phyloP scores from a whole-genome alignment of 306 rosid species.

The Pyrus betulifolia region DNA sequence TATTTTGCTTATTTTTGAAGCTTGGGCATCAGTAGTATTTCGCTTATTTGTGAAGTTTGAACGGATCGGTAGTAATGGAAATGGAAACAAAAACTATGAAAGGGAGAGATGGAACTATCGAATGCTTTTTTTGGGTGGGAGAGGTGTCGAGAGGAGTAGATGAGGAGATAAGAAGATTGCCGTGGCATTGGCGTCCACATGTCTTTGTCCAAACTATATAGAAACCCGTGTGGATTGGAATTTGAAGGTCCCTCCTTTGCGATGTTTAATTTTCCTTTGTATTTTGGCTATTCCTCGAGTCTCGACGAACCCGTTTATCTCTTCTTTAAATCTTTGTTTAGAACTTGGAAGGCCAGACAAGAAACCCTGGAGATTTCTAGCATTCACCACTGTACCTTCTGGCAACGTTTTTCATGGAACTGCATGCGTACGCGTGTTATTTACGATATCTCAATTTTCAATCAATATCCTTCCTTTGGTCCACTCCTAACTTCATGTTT shows the following conservation, averaged over 20 bases:
- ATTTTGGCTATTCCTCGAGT: neutral
- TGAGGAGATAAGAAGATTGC: conserved; percentile 32
- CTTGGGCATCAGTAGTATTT: neutral
- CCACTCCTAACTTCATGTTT: neutral
- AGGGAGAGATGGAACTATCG: neutral
- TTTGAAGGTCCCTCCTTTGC: neutral
- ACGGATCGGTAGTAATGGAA: neutral
- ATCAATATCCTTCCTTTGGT: neutral
- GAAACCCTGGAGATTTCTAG: neutral
- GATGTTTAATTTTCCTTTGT: neutral
- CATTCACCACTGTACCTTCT: neutral
- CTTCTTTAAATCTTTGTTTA: neutral
- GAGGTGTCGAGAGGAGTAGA: conserved; percentile 6
- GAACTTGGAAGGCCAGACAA: neutral
- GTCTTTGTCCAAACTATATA: conserved; percentile 24
- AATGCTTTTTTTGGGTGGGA: conserved; percentile 1
- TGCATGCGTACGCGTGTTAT: neutral
- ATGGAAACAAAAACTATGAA: neutral
- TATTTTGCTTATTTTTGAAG: too few relatives aligned
- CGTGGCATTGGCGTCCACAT: conserved; percentile 31
- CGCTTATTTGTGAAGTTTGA: neutral
- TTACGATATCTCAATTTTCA: neutral
- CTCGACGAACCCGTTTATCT: neutral
- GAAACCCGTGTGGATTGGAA: conserved; percentile 6
- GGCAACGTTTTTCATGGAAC: neutral